A percentile compares a stretch with the other conserved stretches of the same genome.
phyloP scores from a whole-genome alignment of 2,329 filamentous ascomycete genomes.

The Penicillium polonicum region DNA sequence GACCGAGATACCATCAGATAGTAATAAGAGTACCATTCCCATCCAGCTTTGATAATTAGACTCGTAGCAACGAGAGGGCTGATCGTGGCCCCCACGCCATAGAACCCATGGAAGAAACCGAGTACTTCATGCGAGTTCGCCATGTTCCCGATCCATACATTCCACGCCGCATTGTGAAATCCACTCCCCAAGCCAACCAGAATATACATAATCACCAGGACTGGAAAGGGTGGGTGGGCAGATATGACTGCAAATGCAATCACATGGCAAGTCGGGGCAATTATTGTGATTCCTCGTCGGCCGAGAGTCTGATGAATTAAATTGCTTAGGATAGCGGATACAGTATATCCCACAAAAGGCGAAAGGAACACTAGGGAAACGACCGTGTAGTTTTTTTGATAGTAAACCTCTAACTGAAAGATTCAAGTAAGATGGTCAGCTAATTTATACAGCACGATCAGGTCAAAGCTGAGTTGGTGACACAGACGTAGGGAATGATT shows the following conservation, averaged over 20 bases:
- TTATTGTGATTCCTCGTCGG: constrained; percentile 69
- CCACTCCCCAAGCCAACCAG: constrained; percentile 41
- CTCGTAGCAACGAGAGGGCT: constrained; percentile 64
- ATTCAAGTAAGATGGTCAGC: neutral
- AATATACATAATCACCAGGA: constrained; percentile 36
- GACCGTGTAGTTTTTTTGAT: constrained; percentile 42
- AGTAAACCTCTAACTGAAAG: constrained; percentile 46
- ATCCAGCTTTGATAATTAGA: constrained; percentile 60
- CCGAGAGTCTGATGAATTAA: constrained; percentile 51
- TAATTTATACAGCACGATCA: neutral
- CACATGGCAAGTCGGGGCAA: constrained; percentile 47
- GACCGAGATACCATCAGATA: constrained; percentile 15
- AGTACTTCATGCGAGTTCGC: constrained; percentile 69
- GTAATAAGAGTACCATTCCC: constrained; percentile 21
- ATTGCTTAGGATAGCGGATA: constrained; percentile 47
- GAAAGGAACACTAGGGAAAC: constrained; percentile 52
- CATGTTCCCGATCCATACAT: constrained; percentile 68
- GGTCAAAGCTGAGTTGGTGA: neutral
- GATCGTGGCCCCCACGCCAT: constrained; percentile 58
- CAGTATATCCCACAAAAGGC: constrained; percentile 50
- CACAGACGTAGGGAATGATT: constrained; percentile 21
- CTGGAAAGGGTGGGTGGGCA: constrained; percentile 37
- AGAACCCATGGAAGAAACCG: constrained; percentile 70
- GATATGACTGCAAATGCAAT: constrained; percentile 32
- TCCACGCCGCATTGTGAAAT: constrained; percentile 53